Conservation (phyloP, 2,329 filamentous ascomycete genomes). For the Xylariales sp. region DNA sequence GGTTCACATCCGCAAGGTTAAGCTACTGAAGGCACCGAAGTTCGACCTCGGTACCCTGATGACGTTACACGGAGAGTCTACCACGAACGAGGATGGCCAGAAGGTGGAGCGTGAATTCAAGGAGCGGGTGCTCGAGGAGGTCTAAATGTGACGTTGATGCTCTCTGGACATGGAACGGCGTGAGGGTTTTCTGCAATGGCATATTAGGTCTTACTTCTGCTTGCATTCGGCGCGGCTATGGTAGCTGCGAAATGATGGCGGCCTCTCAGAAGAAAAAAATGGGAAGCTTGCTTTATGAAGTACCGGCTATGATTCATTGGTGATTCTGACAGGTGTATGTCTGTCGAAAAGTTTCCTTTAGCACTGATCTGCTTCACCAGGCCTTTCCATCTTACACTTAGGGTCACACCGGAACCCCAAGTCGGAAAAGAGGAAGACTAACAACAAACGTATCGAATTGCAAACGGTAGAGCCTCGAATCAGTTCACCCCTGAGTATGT, state of each 20-base stretch:
- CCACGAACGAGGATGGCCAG: conserved; percentile 92
- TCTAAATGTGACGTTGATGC: conserved; percentile 59
- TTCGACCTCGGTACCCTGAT: conserved; percentile 97
- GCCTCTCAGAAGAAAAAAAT: conserved; percentile 29
- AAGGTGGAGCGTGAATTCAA: conserved; percentile 99
- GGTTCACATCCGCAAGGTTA: conserved; percentile 99
- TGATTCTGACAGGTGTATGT: too few species aligned
- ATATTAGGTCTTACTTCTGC: conserved; percentile 41
- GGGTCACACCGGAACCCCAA: too few species aligned
- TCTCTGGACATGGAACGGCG: conserved; percentile 38
- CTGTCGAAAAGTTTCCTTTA: too few species aligned
- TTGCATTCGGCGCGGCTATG: conserved; percentile 44
- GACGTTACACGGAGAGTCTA: conserved; percentile 95
- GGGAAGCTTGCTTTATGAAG: conserved; percentile 32
- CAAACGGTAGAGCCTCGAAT: too few species aligned
- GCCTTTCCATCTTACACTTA: too few species aligned
- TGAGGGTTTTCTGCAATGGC: conserved; percentile 41
- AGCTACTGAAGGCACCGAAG: conserved; percentile 97
- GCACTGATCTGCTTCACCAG: too few species aligned
- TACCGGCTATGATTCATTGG: conserved; percentile 15
- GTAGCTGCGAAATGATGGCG: conserved; percentile 31
- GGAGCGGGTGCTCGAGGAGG: conserved; percentile 89
- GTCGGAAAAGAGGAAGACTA: too few species aligned
- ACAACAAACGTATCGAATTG: too few species aligned
- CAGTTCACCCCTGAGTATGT: too few species aligned